These are phyloP conservation scores for Nicotiana tabacum DNA, from an alignment of 257 asterid genomes.

Conservation along the genomic window DNA sequence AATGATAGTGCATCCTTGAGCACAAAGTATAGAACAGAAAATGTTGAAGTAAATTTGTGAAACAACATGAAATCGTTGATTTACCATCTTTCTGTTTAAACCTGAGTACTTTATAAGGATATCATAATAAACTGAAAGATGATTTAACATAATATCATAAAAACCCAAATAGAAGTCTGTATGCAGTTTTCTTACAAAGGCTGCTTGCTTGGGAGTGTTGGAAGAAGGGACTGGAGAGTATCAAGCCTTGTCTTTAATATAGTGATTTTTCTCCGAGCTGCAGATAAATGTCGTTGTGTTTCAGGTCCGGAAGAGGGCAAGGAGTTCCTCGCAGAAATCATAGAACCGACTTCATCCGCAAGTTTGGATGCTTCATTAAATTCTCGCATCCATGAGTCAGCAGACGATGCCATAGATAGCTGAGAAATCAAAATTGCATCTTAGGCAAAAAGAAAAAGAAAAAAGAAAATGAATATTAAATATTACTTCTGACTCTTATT, in stretches of 20 bases:
- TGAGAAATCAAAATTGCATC: background rate
- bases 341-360: slow-evolving; percentile 16
- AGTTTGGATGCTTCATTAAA: slow-evolving; percentile 21
- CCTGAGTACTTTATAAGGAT: background rate
- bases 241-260: slow-evolving; percentile 21
- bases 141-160: background rate
- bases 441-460: background rate
- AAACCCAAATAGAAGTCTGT: background rate
- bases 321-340: slow-evolving; percentile 13
- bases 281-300: slow-evolving; percentile 18
- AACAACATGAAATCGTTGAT: background rate
- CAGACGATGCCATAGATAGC: slow-evolving; percentile 20
- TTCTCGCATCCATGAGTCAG: slow-evolving; percentile 24
- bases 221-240: slow-evolving; percentile 21
- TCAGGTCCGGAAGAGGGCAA: slow-evolving; percentile 20
- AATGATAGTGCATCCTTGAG: background rate
- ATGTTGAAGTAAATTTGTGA: background rate
- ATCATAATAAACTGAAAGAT: background rate
- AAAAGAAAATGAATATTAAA: background rate
- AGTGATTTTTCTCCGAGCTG: slow-evolving; percentile 21
- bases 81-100: background rate
- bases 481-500: background rate
- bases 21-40: background rate
- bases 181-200: slow-evolving; percentile 14
- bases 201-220: slow-evolving; percentile 18